These are phyloP conservation scores for Trichoderma sp. DNA, from an alignment of 2,329 filamentous ascomycete species.

Conservation along the genomic window DNA sequence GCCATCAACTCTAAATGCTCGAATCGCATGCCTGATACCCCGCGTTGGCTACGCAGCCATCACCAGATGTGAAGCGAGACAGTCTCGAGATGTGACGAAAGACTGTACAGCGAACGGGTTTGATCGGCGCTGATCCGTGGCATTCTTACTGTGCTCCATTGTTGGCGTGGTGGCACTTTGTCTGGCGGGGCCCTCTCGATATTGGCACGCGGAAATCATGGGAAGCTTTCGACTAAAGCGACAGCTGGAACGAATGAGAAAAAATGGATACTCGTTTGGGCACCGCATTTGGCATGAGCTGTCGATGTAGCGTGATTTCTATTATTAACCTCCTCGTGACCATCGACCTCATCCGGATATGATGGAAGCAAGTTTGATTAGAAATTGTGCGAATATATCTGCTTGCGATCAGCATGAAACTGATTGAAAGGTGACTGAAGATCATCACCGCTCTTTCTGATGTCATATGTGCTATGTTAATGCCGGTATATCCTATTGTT, in stretches of 20 bases:
- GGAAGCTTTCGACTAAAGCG: neutral
- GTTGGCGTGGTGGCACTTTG: neutral
- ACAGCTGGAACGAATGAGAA: neutral
- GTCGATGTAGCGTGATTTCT: neutral
- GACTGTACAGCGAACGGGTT: neutral
- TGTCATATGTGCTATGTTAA: neutral
- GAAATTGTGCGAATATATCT: neutral
- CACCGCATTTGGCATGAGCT: neutral
- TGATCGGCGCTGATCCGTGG: slow-evolving; percentile 1
- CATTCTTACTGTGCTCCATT: slow-evolving; percentile 8
- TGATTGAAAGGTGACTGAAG: neutral
- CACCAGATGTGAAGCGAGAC: slow-evolving; percentile 14
- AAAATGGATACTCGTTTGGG: neutral
- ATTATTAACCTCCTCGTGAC: slow-evolving; percentile 10
- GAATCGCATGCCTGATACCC: slow-evolving; percentile 13
- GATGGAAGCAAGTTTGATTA: neutral
- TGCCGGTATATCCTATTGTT: neutral
- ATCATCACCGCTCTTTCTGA: neutral
- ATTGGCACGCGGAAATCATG: neutral
- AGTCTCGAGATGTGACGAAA: neutral
- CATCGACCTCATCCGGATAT: neutral
- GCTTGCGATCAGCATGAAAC: neutral
- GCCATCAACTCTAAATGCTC: slow-evolving; percentile 1
- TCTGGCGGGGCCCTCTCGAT: neutral
- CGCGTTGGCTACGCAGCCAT: slow-evolving; percentile 18